Base-by-base conservation (phyloP, 371 early-diverging fungal species). In the Mucor irregularis region DNA sequence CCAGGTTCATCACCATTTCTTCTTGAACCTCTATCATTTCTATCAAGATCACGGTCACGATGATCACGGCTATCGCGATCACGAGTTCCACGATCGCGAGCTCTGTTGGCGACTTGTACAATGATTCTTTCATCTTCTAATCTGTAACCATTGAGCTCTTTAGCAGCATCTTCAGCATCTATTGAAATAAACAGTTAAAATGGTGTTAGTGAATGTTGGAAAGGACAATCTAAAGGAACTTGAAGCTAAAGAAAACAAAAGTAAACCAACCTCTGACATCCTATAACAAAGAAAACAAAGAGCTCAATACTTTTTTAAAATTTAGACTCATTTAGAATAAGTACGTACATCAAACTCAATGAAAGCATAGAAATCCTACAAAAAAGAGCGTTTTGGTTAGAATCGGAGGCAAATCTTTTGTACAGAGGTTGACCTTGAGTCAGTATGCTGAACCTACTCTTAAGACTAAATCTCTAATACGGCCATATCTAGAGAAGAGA, bases 161-260 rank as follows among this genome's bases (percentile, higher is more conserved):
- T 76, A 50, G 88, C 73, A 38, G 91, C 90, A 64, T 89, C 89
- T 37, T 90, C 88, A 44, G 90, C 90, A 61, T 90, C 90, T 58
- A 53, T 47, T 85, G 3, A n/a, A 24, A 49, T 17, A 26, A 25
- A 35, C 4, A 25, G 5, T n/a, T n/a, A n/a, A n/a, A n/a, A n/a
- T n/a, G n/a, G n/a, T n/a, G n/a, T n/a, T n/a, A n/a, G n/a, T n/a
- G n/a, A n/a, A n/a, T n/a, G n/a, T n/a, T n/a, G n/a, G n/a, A n/a
- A n/a, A n/a, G n/a, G n/a, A n/a, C n/a, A n/a, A n/a, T n/a, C n/a
- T n/a, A n/a, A n/a, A n/a, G n/a, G n/a, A n/a, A n/a, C n/a, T n/a
- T n/a, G 6, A 9, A 37, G 16, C 9, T 19, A 31, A 22, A 21
- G 13, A 25, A 14, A 17, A 51, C 1, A 11, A 49, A 25, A 34